Evolutionary conservation across 106 monocot genomes (phyloP), one percentile per base, ranked within the genome.

Genomic region (Dioscorea alata): DNA sequence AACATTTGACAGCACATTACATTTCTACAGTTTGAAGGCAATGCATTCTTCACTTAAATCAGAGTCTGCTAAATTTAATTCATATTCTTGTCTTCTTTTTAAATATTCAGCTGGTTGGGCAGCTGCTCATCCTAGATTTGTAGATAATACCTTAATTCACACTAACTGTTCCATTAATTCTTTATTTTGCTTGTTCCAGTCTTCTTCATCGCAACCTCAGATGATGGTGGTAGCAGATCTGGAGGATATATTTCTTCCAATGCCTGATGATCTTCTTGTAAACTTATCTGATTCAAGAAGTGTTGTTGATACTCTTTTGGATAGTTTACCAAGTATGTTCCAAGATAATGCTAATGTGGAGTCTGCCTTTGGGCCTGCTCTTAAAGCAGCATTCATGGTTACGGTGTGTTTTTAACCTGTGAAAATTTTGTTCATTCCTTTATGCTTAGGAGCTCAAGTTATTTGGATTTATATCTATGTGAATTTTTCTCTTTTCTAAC

Each of bases 181-280:
- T 21, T 64, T 61, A 32, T 49, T 69, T 77, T 79, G 59, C 67
- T 62, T 82, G 64, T 79, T 25, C 28, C 84, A 93, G 99, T 87
- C 99, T 69, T 89, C 99, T 61, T 85, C 90, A 81, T 81, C 87
- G 22, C 99, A 99, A 74, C 99, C 92, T 73, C 92, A 99, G 73
- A 99, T 99, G 92, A 83, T 93, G 99, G 92, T 99, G 53, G 85
- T 93, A 51, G 66, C 87, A 32, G 99, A 99, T 84, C 70, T 99
- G 50, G 99, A 99, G 75, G 99, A 99, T 78, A 65, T 92, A 75
- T 99, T 99, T 80, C 68, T 88, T 35, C 99, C 99, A 51, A 57
- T 99, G 70, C 99, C 99, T 63, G 99, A 99, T 90, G 99, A 93
- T 78, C 89, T 99, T 77, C 81, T 99, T 56, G 99, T 99, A 14